Base-by-base conservation (phyloP, 176 grass and related monocot species). In the Leersia perrieri region DNA sequence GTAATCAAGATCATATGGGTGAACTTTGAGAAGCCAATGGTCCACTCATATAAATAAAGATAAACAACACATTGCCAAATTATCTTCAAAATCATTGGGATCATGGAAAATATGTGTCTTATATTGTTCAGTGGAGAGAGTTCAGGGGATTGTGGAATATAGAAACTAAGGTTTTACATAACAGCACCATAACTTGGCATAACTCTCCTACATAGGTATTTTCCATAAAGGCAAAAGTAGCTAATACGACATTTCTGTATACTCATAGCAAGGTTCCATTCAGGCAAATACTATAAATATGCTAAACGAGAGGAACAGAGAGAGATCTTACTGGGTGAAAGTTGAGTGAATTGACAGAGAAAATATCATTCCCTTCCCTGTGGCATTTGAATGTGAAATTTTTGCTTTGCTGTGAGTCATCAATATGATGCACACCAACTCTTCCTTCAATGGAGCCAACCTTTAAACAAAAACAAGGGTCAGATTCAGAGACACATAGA, bases 321-420 rank as follows among this genome's bases (percentile, higher is more conserved):
- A 55, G 79, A 74, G 39, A 93, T 63, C 94, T 94, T 87, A 94
- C 92, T 81, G 95, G 95, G 73, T 98, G 95, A 80, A 98, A 98
- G 42, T 94, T 94, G 41, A 98, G 79, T 83, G 92, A 92, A 85
- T 98, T 98, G 72, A 98, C 92, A 72, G 95, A 89, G 82, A 92
- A 98, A 87, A 98, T 94, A 10, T 98, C 95, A 66, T 75, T 92
- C 60, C 88, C 90, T 87, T 98, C 95, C 87, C 95, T 90, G 86
- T 98, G 95, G 49, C 95, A 94, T 87, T 94, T 98, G 88, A 98
- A 98, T 22, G 95, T 98, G 81, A 98, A 98, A 81, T 98, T 97
- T 88, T 91, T 98, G 85, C 78, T 92, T 84, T 94, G 86, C 82
- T 94, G 95, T 77, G 86, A 82, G 76, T 98, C 95, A 73, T 94